phyloP scores from a whole-genome alignment of 129 eudicot species.

The Ambrosia artemisiifolia region DNA sequence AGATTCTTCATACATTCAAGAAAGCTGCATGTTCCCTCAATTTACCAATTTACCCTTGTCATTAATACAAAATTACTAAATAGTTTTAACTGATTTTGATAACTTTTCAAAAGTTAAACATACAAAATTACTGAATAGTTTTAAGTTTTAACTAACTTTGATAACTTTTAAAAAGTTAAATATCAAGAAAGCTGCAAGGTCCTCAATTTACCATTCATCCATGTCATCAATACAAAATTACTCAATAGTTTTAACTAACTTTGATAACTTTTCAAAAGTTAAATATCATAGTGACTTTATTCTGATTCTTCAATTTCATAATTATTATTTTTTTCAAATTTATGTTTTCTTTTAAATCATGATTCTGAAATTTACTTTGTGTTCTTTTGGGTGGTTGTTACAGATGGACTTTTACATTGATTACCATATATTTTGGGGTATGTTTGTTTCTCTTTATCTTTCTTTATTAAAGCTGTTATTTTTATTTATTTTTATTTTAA shows the following conservation, averaged over 20 bases:
- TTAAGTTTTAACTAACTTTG: conserved; percentile 4
- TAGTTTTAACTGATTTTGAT: conserved; percentile 6
- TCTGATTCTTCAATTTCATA: conserved; percentile 25
- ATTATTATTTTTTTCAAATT: neutral
- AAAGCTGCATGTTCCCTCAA: conserved; percentile 4
- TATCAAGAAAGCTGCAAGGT: conserved; percentile 4
- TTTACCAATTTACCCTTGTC: conserved; percentile 26
- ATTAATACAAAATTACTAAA: neutral
- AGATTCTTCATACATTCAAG: conserved; percentile 13
- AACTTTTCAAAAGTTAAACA: conserved; percentile 28
- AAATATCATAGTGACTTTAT: conserved; percentile 33
- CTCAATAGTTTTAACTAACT: neutral
- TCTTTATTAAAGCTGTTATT: conserved; percentile 9
- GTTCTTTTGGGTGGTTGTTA: conserved; percentile 28
- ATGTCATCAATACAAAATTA: too few species aligned
- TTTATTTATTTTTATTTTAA: neutral
- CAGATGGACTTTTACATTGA: conserved; percentile 93
- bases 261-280: conserved; percentile 29
- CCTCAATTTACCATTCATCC: too few species aligned
- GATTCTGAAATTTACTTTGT: conserved; percentile 35
- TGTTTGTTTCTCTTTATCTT: conserved; percentile 38
- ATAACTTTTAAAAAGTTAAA: conserved; percentile 31
- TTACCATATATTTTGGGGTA: conserved; percentile 91
- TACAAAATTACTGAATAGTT: neutral
- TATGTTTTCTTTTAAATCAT: conserved; percentile 11